phyloP scores from a whole-genome alignment of 169 alveolate genomes.

The Fabrea salina region DNA sequence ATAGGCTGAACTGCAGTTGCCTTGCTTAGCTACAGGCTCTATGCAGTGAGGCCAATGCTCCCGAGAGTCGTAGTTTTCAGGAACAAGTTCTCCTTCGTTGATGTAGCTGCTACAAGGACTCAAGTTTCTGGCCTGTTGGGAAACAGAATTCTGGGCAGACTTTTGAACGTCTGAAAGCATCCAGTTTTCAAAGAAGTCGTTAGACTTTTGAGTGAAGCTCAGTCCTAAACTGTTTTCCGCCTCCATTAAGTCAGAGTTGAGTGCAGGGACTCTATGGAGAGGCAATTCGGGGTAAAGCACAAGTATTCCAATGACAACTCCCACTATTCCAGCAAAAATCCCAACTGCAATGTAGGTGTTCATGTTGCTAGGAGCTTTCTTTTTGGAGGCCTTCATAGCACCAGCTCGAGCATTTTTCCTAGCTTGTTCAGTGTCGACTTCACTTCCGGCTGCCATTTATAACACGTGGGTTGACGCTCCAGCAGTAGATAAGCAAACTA shows the following conservation, averaged over 20 bases:
- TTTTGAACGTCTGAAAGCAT: conserved; percentile 41
- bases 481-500: no score
- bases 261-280: background rate
- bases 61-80: conserved; percentile 61
- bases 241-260: background rate
- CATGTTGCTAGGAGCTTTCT: background rate
- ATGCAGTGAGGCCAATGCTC: conserved; percentile 54
- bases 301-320: background rate
- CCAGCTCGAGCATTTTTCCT: conserved; percentile 23
- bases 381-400: background rate
- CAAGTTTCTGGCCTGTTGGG: conserved; percentile 42
- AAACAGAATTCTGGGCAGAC: conserved; percentile 32
- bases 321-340: conserved; percentile 11
- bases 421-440: background rate
- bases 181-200: conserved; percentile 36
- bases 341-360: conserved; percentile 26
- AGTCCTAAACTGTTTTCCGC: conserved; percentile 11
- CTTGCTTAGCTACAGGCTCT: conserved; percentile 42
- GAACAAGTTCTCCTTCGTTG: conserved; percentile 39
- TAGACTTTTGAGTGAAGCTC: conserved; percentile 8
- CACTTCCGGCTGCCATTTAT: conserved; percentile 32
- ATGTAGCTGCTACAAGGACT: conserved; percentile 39
- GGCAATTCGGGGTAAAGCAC: conserved; percentile 19
- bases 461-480: conserved; percentile 27
- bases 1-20: conserved; percentile 68